Evolutionary conservation across 768 basidiomycete species (phyloP), one percentile per base, ranked within the genome.

Genomic region (Rhizopogon rudus): DNA sequence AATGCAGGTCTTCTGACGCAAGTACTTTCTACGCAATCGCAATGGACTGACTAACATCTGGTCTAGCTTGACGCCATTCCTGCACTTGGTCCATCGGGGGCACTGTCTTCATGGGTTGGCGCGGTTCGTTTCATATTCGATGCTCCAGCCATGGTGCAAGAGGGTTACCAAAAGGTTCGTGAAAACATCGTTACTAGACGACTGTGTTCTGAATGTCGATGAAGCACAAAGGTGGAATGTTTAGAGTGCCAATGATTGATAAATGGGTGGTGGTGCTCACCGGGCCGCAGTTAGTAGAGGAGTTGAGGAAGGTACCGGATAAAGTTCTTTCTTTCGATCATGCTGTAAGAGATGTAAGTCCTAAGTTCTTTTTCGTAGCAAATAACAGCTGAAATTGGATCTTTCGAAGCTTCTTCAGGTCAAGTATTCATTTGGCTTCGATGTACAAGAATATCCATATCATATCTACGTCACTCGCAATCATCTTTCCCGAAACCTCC

Each of bases 271-370:
- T 81, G 20, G 63, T 83, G 6, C 63, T 77, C 20, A 71, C 71
- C 17, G 75, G 78, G 1, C 64, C 69, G 0, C 57, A 74, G 25
- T 67, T 76, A 44, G 65, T 82, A 12, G 77, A 83, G 6, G 83
- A 84, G 41, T 61, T 86, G 16, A 73, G 79, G 22, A 75, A 66
- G 55, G 75, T 75, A n/a, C 69, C 74, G 5, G 79, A 80, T 46
- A 69, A 77, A n/a, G 70, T 71, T 28, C 65, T 81, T 5, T 80
- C 78, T 29, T 70, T 75, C 51, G 57, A 62, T 55, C 71, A 73
- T 17, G 74, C 73, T 4, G 68, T 73, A 40, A 59, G 65, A 45
- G 75, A 76, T 29, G 81, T 80, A 51, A 9, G 68, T 62, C 31
- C 29, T 25, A 28, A 28, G 43, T 29, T 42, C 53, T 44, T 57